Percentiles rank a stretch among this genome's conserved stretches.
These are phyloP conservation scores for Athelia sp. DNA, from an alignment of 1,284 basidiomycete genomes.

Conservation along the genomic window DNA sequence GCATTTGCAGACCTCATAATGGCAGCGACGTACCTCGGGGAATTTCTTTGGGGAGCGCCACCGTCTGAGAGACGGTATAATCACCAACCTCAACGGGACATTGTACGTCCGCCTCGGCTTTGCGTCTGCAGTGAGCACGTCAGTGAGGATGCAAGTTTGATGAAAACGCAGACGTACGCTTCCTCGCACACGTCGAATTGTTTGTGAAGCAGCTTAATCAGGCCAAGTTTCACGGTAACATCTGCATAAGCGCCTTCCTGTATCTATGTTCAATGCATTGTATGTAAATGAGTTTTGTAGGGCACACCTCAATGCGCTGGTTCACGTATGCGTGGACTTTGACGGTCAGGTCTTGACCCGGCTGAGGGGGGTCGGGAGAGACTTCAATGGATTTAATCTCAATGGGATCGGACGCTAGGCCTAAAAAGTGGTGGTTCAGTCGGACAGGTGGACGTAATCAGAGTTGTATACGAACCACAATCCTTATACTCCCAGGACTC, in stretches of 20 bases:
- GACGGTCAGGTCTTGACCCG: slow-evolving; percentile 81
- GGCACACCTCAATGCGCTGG: slow-evolving; percentile 60
- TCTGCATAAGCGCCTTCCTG: slow-evolving; percentile 90
- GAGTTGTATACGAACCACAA: slow-evolving; percentile 46
- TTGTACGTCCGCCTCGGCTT: slow-evolving; percentile 65
- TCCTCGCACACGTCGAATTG: slow-evolving; percentile 87
- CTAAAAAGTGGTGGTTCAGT: slow-evolving; percentile 29
- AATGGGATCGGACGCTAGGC: slow-evolving; percentile 40
- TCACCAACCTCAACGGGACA: slow-evolving; percentile 75
- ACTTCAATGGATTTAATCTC: slow-evolving; percentile 65
- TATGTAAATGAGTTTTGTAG: slow-evolving; percentile 3
- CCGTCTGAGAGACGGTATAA: slow-evolving; percentile 74
- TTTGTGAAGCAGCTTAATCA: slow-evolving; percentile 81
- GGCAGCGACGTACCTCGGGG: slow-evolving; percentile 56
- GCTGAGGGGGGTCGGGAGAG: slow-evolving; percentile 77
- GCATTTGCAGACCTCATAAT: neutral
- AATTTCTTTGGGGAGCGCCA: slow-evolving; percentile 84
- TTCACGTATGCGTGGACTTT: slow-evolving; percentile 61
- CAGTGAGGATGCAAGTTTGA: slow-evolving; percentile 1
- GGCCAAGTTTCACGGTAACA: slow-evolving; percentile 84
- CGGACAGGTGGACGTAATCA: slow-evolving; percentile 1
- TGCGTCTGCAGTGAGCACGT: slow-evolving; percentile 38
- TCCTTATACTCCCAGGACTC: slow-evolving; percentile 48
- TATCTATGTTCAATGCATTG: no score
- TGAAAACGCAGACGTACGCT: slow-evolving; percentile 58